Base-by-base conservation (phyloP, 768 basidiomycete species). In the Dendrothele bispora region DNA sequence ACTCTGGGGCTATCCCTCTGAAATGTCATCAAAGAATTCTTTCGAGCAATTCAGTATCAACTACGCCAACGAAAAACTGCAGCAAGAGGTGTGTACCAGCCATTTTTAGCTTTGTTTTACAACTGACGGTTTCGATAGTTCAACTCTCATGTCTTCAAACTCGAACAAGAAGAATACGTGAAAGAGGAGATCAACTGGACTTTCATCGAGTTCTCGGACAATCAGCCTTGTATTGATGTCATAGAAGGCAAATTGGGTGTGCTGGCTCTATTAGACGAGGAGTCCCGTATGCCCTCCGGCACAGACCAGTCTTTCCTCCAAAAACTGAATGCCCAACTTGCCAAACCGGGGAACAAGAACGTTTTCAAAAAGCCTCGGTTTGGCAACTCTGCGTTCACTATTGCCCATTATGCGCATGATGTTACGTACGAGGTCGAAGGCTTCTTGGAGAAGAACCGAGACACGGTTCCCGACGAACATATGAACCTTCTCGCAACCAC, bases 41-140 rank as follows among this genome's bases (percentile, higher is more conserved):
- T 90, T 95, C 58, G 93, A 99, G 68, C 97, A 99, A 71, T 99
- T 99, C 70, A 98, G 95, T 67, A 99, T 99, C 74, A 99, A 99
- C 63, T 99, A 98, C 64, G 97, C 97, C 20, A 99, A 99, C 61
- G 97, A 95, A 66, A 94, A 95, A 68, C 68, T 98, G 38, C 97
- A 99, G 59, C 97, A 98, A 67, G 95, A 98, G 84, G 93, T 91
- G 55, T 39, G 74, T 50, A n/a, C 3, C 22, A 28, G 17, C 29
- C 22, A n/a, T 20, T 30, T 38, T 5, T 12, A 28, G 44, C 7
- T 39, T 35, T 18, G 25, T 39, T 11, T 26, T 34, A 5, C 39
- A 14, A 28, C 20, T 21, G n/a, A 37, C 27, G 27, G 30, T 8
- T 47, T 35, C 39, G 48, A 6, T 55, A 97, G 91, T 99, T 99